Conservation (phyloP, 495 filamentous ascomycete species). For the Lasiosphaeria ovina region DNA sequence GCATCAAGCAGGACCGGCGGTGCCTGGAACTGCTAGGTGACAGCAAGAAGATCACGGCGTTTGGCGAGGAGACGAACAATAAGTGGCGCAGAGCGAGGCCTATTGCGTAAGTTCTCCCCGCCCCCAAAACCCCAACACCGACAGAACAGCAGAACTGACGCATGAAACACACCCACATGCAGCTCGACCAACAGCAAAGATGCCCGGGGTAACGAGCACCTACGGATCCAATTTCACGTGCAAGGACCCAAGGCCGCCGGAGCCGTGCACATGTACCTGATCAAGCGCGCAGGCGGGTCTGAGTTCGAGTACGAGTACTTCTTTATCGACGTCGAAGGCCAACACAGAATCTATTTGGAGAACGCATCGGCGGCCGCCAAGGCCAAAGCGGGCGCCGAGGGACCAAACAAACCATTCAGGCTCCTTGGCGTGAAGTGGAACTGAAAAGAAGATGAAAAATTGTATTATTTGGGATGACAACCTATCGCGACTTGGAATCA, state of each 20-base stretch:
- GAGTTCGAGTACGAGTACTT: conserved; percentile 82
- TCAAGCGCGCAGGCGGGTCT: conserved; percentile 53
- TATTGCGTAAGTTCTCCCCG: conserved; percentile 64
- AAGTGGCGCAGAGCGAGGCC: conserved; percentile 83
- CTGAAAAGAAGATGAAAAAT: neutral
- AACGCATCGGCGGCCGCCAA: conserved; percentile 42
- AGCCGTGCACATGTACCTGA: conserved; percentile 73
- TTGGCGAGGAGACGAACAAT: conserved; percentile 78
- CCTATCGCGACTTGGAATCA: too few species aligned
- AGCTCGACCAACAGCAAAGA: conserved; percentile 70
- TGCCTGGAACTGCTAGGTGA: conserved; percentile 76
- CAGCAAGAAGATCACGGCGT: conserved; percentile 71
- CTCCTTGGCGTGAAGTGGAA: conserved; percentile 69
- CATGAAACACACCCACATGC: neutral
- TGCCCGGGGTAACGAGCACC: conserved; percentile 70
- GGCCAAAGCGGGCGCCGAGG: conserved; percentile 30
- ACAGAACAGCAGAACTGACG: neutral
- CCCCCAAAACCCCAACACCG: neutral
- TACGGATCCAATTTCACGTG: conserved; percentile 88
- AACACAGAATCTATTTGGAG: conserved; percentile 61
- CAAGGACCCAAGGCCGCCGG: conserved; percentile 78
- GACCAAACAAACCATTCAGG: conserved; percentile 40
- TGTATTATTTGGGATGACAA: too few species aligned
- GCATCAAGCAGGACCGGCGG: conserved; percentile 67
- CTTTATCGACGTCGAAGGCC: conserved; percentile 68